Conservation (phyloP, 2,329 filamentous ascomycete genomes). For the Diaporthe batatas region DNA sequence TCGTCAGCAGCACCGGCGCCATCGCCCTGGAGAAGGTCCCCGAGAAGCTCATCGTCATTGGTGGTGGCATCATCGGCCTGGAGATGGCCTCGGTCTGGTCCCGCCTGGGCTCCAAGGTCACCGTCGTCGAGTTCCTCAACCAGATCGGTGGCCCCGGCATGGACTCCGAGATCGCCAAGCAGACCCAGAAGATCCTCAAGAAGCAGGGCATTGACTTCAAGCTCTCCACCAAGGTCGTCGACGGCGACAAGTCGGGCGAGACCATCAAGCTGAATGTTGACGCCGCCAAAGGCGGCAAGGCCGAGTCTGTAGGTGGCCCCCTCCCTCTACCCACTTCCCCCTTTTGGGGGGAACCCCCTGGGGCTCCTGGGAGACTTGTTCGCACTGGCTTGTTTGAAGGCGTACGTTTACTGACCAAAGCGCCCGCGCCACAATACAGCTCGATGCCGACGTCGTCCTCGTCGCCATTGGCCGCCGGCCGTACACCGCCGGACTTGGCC, state of each 20-base stretch:
- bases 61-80: slow-evolving; percentile 97
- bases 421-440: slow-evolving; percentile 59
- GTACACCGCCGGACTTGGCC: slow-evolving; percentile 90
- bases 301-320: slow-evolving; percentile 78
- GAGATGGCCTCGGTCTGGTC: slow-evolving; percentile 99
- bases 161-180: slow-evolving; percentile 94
- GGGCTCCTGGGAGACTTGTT: background rate
- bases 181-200: slow-evolving; percentile 89
- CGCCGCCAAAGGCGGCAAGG: slow-evolving; percentile 95
- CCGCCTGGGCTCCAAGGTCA: slow-evolving; percentile 91
- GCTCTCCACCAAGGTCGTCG: slow-evolving; percentile 93
- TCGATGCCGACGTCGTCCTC: slow-evolving; percentile 95
- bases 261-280: slow-evolving; percentile 87
- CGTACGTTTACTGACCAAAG: slow-evolving; percentile 37
- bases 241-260: slow-evolving; percentile 84
- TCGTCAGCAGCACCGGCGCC: slow-evolving; percentile 96
- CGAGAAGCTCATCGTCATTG: slow-evolving; percentile 97
- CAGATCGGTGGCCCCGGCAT: slow-evolving; percentile 99
- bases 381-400: background rate
- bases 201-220: slow-evolving; percentile 99
- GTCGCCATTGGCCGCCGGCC: slow-evolving; percentile 96
- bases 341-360: background rate
- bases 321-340: background rate
- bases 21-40: slow-evolving; percentile 91
- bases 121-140: slow-evolving; percentile 94